These are phyloP conservation scores for Coemansia sp. DNA, from an alignment of 192 early-diverging fungal species.

Conservation along the genomic window DNA sequence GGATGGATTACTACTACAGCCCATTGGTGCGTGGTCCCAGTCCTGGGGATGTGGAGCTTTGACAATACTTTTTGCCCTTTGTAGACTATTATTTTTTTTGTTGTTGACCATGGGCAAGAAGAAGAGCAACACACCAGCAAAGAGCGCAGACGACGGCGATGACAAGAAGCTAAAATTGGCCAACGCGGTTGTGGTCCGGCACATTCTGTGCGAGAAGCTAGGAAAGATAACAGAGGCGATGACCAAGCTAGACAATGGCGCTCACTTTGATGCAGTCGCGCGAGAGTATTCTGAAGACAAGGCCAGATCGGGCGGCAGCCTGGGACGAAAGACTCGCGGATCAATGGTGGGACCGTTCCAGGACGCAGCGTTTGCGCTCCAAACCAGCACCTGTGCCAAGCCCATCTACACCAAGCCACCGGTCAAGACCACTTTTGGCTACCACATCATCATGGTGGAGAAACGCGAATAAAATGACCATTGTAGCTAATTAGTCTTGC, in stretches of 20 bases:
- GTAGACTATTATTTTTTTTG: background rate
- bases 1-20: no score
- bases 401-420: constrained; percentile 70
- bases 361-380: constrained; percentile 71
- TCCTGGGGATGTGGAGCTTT: no score
- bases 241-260: constrained; percentile 53
- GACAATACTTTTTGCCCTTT: no score
- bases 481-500: background rate
- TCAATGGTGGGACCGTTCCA: constrained; percentile 72
- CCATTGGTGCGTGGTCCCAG: no score
- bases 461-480: constrained; percentile 34
- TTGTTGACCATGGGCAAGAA: constrained; percentile 17
- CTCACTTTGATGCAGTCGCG: constrained; percentile 65
- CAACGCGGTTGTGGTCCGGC: constrained; percentile 61
- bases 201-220: constrained; percentile 84
- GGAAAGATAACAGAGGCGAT: constrained; percentile 64
- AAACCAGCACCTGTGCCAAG: constrained; percentile 55
- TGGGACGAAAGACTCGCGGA: constrained; percentile 76
- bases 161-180: constrained; percentile 56
- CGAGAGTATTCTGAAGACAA: constrained; percentile 76
- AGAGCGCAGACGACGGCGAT: background rate
- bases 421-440: constrained; percentile 67
- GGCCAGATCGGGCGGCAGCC: constrained; percentile 67
- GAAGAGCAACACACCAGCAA: constrained; percentile 2
- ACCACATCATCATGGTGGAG: constrained; percentile 86